These are phyloP conservation scores for Boehmeria nivea DNA, from an alignment of 306 rosid genomes.

Conservation along the genomic window DNA sequence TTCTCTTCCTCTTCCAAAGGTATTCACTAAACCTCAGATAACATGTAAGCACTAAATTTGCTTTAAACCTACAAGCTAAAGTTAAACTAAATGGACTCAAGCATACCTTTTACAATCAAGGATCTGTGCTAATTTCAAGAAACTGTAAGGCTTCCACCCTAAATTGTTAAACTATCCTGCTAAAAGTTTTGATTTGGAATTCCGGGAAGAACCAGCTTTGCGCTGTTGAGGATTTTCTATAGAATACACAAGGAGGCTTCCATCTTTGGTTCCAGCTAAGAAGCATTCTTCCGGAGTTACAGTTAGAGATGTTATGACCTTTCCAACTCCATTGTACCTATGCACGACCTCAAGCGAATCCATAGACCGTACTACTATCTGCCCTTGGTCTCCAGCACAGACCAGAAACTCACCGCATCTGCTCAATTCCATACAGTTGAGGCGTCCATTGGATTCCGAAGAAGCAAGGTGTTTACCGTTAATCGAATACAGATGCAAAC, in stretches of 20 bases:
- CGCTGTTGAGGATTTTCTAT: conserved; percentile 82
- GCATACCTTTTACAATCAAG: conserved; percentile 46
- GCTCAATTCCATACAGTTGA: conserved; percentile 77
- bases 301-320: conserved; percentile 67
- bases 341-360: conserved; percentile 77
- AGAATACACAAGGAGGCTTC: conserved; percentile 83
- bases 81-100: not conserved
- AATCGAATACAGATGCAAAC: conserved; percentile 84
- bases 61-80: no score
- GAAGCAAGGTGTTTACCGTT: conserved; percentile 93
- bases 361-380: conserved; percentile 88
- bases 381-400: conserved; percentile 96
- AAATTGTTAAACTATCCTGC: conserved; percentile 33
- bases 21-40: no score
- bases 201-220: conserved; percentile 46
- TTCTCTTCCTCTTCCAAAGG: no score
- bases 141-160: conserved; percentile 23
- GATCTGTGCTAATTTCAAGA: conserved; percentile 30
- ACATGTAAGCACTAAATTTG: no score
- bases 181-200: conserved; percentile 44
- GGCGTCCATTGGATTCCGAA: conserved; percentile 90
- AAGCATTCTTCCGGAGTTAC: conserved; percentile 93
- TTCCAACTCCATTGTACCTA: conserved; percentile 77
- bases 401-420: conserved; percentile 88
- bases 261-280: conserved; percentile 92